A percentile compares a stretch with the other conserved stretches of the same genome.
These are phyloP conservation scores for Globisporangium paroecandrum DNA, from an alignment of 352 stramenopile species.

Conservation along the genomic window DNA sequence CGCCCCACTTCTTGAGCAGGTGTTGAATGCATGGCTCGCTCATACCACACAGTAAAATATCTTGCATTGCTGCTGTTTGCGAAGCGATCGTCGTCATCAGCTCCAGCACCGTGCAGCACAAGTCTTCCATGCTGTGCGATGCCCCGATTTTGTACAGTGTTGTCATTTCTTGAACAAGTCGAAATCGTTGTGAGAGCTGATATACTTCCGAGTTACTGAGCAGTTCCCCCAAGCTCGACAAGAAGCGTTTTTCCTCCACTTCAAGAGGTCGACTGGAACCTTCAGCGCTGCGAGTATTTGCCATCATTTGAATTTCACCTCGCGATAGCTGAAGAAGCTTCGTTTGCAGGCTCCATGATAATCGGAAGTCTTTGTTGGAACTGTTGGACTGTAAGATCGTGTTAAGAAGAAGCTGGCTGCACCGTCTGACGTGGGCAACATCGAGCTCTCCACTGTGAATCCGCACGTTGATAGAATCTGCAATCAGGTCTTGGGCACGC, in stretches of 20 bases:
- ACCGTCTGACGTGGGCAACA: background rate
- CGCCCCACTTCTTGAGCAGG: conserved; percentile 8
- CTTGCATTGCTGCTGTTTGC: background rate
- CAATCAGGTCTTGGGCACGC: conserved; percentile 23
- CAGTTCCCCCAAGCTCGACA: conserved; percentile 7
- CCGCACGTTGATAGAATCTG: conserved; percentile 16
- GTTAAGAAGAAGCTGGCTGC: conserved; percentile 7
- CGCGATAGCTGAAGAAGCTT: background rate
- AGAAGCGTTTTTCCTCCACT: background rate
- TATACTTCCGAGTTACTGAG: background rate
- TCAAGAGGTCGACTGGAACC: background rate
- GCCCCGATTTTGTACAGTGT: background rate
- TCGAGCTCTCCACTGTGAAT: conserved; percentile 10
- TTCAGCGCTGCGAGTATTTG: background rate
- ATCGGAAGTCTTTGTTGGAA: background rate
- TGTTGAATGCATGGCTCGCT: background rate
- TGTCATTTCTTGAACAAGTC: conserved; percentile 7
- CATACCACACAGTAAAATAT: background rate
- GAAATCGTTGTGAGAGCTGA: background rate
- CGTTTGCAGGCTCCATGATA: background rate
- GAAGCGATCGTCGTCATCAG: background rate
- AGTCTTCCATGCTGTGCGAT: background rate
- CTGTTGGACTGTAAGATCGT: background rate
- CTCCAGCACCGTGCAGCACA: conserved; percentile 6
- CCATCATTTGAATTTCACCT: background rate